Base-by-base conservation (phyloP, 768 basidiomycete species). In the Sarcomyxa edulis region DNA sequence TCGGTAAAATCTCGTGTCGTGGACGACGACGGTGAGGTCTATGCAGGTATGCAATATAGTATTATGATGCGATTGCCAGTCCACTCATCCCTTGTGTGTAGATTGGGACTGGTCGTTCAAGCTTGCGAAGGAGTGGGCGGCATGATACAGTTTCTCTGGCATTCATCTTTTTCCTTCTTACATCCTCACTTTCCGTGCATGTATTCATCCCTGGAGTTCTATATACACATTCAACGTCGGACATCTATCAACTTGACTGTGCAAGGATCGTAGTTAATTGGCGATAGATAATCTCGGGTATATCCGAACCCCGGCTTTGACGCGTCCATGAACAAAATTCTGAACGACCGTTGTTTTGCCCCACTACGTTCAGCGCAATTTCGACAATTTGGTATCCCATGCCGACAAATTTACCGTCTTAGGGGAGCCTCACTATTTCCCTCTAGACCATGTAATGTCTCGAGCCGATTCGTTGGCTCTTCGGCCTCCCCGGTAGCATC, bases 41-140 rank as follows among this genome's bases (percentile, higher is more conserved):
- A 84, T 57, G 80, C 83, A 46, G 81, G 89, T 88, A 56, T 30
- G 15, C 8, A 24, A 34, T 23, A 22, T 22, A 20, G 23, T 11
- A 12, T 24, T 2, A 30, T 6, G 21, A 7, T 15, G 11, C 14
- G 18, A 2, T 5, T 16, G 18, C n/a, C 1, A 10, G 16, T 28
- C 30, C 6, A 19, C 22, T 16, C 14, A 21, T 37, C 9, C 24
- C 15, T 5, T 7, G 12, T 16, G 12, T 9, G 4, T 14, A 84
- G 88, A 90, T 48, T 90, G 82, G 67, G 78, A 85, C 44, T 97
- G 94, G 94, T 61, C 55, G 18, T 96, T 97, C 74, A 95, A 91
- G 59, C 73, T 97, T 43, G 80, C 71, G 30, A 95, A 95, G 66
- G 91, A 94, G 49, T 97, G 94, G 94, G 84, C 57, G 53, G 56